Percentiles rank a stretch among this genome's conserved stretches.
phyloP scores from a whole-genome alignment of 176 grass and related monocot genomes.

The Triticum dicoccoides region DNA sequence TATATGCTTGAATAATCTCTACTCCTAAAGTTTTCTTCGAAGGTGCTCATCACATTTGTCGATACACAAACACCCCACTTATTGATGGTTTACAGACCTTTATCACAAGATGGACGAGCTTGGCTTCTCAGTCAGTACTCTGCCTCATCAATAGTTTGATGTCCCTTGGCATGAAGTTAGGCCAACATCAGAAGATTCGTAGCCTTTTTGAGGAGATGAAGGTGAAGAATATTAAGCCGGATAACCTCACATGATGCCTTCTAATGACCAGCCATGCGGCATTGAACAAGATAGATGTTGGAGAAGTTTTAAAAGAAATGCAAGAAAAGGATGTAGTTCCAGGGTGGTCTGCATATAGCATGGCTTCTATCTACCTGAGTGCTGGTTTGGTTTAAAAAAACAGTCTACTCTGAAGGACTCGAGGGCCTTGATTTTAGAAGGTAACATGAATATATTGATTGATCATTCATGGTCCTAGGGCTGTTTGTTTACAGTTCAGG shows the following conservation, averaged over 20 bases:
- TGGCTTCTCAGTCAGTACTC: not conserved
- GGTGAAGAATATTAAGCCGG: constrained; percentile 39
- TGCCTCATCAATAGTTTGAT: constrained; percentile 55
- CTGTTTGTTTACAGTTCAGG: no score
- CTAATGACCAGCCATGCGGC: constrained; percentile 51
- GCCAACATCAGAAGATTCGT: constrained; percentile 42
- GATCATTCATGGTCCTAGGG: no score
- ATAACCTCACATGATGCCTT: constrained; percentile 57
- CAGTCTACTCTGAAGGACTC: constrained; percentile 50
- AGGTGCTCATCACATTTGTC: no score
- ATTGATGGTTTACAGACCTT: no score
- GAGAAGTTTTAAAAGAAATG: constrained; percentile 55
- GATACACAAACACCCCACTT: no score
- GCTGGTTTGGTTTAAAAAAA: constrained; percentile 31
- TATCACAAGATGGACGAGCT: no score
- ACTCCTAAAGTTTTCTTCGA: no score
- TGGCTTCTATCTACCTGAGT: constrained; percentile 58
- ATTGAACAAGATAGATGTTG: constrained; percentile 52
- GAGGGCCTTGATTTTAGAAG: constrained; percentile 28
- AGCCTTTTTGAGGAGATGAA: constrained; percentile 57
- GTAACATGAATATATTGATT: no score
- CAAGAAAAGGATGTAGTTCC: constrained; percentile 25
- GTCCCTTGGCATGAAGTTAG: constrained; percentile 51
- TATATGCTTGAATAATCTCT: no score
- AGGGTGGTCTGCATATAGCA: constrained; percentile 49